Conservation (phyloP, 2,329 filamentous ascomycete species). For the Fusarium succisae region DNA sequence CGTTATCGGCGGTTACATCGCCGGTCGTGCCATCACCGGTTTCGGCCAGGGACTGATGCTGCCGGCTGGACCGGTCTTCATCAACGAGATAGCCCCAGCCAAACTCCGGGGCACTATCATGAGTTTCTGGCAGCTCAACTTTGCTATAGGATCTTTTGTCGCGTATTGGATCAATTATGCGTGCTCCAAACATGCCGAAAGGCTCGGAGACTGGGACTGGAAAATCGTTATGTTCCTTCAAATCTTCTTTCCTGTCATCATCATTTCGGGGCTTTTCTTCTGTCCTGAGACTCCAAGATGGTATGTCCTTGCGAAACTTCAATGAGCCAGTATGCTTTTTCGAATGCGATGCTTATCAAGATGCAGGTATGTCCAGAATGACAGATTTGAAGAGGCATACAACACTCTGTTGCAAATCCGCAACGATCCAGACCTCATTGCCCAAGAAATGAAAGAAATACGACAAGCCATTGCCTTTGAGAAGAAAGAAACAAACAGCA, state of each 20-base stretch:
- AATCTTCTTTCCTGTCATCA: slow-evolving; percentile 69
- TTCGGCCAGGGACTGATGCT: slow-evolving; percentile 74
- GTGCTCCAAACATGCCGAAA: slow-evolving; percentile 61
- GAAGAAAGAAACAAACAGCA: not conserved
- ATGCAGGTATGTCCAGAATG: slow-evolving; percentile 53
- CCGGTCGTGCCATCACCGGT: slow-evolving; percentile 72
- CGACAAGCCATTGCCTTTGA: not conserved
- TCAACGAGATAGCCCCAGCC: slow-evolving; percentile 70
- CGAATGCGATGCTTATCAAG: slow-evolving; percentile 43
- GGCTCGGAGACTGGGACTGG: slow-evolving; percentile 76
- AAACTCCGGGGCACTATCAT: slow-evolving; percentile 72
- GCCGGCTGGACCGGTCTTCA: slow-evolving; percentile 74
- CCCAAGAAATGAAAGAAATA: not conserved
- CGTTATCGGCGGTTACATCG: slow-evolving; percentile 70
- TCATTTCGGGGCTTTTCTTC: slow-evolving; percentile 69
- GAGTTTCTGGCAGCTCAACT: slow-evolving; percentile 73
- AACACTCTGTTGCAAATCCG: not conserved
- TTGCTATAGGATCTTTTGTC: slow-evolving; percentile 65
- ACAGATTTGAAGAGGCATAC: not conserved
- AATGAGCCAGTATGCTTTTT: slow-evolving; percentile 61
- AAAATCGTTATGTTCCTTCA: slow-evolving; percentile 77
- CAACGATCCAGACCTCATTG: not conserved
- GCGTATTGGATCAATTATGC: slow-evolving; percentile 67
- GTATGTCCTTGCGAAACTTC: slow-evolving; percentile 65
- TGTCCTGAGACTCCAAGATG: slow-evolving; percentile 75